Base-by-base conservation (phyloP, 768 basidiomycete genomes). In the Boletus vinaceobasis region DNA sequence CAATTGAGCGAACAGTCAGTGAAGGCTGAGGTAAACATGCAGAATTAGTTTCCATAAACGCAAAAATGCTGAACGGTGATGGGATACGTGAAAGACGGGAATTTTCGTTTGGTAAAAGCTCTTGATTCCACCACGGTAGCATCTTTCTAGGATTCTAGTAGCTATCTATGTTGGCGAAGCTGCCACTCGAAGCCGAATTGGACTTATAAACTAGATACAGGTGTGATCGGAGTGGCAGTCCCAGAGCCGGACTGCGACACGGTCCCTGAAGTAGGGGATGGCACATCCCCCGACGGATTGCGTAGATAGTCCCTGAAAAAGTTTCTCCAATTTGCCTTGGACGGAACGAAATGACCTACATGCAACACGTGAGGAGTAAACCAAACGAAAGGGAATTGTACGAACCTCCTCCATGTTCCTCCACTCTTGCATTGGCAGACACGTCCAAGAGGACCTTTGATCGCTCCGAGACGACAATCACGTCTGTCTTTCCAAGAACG, bases 281-380 rank as follows among this genome's bases (percentile, higher is more conserved):
- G 75, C 3, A 82, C 66, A 17, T 77, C 60, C 8, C 71, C 75
- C 13, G 62, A 66, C 11, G 84, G 84, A 64, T 84, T 73, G 52
- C 71, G 71, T 60, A 90, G 73, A 66, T 87, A 93, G 8, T 80
- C 80, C 45, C 77, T 77, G 49, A 93, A 73, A 70, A 94, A 93
- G 60, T 78, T 79, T 31, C 87, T 78, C 91, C 90, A 94, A 40
- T 73, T 78, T 1, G 79, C 82, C 61, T 87, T 89, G 10, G 84
- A 86, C 2, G 92, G 92, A 4, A 93, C 84, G 60, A 91, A 90
- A 68, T 94, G 91, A 8, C 90, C 90, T 92, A 60, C 21, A 32
- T n/a, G n/a, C n/a, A 10, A 46, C 14, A 9, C 5, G 7, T 65
- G 39, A 59, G 21, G 27, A 43, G 48, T 27, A 13, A 48, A 45